Evolutionary conservation across 345 rosid species (phyloP).

Genomic region (Eucalyptus curtisii): DNA sequence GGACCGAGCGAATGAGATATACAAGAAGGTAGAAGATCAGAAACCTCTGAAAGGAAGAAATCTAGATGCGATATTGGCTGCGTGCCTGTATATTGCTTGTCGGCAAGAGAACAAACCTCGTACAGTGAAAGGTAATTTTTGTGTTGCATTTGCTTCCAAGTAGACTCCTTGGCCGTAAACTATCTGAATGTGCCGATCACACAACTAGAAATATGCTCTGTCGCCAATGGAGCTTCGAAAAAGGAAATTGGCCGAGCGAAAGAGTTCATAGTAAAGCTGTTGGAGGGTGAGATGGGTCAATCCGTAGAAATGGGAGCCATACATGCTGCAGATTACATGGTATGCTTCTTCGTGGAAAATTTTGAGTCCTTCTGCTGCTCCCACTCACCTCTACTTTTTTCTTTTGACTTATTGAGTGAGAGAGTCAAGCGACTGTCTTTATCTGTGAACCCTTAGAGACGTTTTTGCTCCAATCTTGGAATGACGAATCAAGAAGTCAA

Average conservation of each 20-base stretch:
- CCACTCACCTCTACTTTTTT: neutral
- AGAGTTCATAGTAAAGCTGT: constrained; percentile 37
- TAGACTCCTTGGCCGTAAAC: neutral
- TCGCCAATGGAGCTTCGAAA: constrained; percentile 36
- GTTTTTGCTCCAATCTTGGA: constrained; percentile 46
- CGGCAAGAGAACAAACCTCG: constrained; percentile 34
- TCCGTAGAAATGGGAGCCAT: constrained; percentile 49
- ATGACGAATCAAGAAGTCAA: constrained; percentile 45
- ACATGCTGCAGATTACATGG: constrained; percentile 46
- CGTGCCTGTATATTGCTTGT: constrained; percentile 46
- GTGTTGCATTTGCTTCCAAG: neutral
- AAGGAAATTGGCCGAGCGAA: constrained; percentile 48
- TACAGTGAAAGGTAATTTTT: constrained; percentile 28
- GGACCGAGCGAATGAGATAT: constrained; percentile 51
- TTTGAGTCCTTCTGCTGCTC: neutral
- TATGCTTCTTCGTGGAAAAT: neutral
- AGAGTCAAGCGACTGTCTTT: neutral
- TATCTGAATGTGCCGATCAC: neutral
- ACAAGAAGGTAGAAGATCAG: constrained; percentile 47
- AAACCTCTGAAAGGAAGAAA: constrained; percentile 36
- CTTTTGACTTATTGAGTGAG: neutral
- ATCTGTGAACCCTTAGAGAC: constrained; percentile 19
- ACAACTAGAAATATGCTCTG: constrained; percentile 34
- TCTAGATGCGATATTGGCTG: constrained; percentile 34
- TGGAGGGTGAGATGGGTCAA: constrained; percentile 42